Evolutionary conservation across 2,329 filamentous ascomycete genomes (phyloP).

Genomic region (Mollisiaceae sp.): DNA sequence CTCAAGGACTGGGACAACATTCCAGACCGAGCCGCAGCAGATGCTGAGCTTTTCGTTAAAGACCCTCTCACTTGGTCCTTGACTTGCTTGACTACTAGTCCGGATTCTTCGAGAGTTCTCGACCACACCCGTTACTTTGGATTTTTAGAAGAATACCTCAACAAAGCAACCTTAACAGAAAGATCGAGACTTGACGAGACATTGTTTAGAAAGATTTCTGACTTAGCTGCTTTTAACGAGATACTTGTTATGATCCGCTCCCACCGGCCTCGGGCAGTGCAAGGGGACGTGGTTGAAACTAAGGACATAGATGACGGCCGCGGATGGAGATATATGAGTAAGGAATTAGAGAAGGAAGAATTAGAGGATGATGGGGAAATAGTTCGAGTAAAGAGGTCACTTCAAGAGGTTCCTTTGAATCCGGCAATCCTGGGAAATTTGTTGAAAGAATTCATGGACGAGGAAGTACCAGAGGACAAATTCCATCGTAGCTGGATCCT

Average conservation of each 20-base stretch:
- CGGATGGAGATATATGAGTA: conserved; percentile 2
- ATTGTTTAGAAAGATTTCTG: conserved; percentile 10
- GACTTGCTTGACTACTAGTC: not conserved
- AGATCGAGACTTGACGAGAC: conserved; percentile 13
- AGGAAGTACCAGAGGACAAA: not conserved
- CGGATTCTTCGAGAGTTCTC: not conserved
- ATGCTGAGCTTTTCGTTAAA: not conserved
- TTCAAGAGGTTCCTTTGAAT: not conserved
- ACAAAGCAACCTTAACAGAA: conserved; percentile 7
- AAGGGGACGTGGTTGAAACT: not conserved
- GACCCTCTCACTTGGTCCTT: not conserved
- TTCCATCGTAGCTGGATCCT: not conserved
- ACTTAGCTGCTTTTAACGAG: conserved; percentile 20
- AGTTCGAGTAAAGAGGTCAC: not conserved
- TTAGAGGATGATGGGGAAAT: too few species aligned
- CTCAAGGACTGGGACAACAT: not conserved
- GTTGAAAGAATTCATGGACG: not conserved
- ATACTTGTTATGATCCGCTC: conserved; percentile 15
- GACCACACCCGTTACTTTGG: conserved; percentile 18
- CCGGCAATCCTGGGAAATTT: not conserved
- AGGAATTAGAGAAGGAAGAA: not conserved
- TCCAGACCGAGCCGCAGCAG: not conserved
- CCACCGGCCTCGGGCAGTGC: conserved; percentile 12
- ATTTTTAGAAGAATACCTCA: conserved; percentile 15
- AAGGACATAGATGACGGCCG: not conserved